Evolutionary conservation across 1,284 basidiomycete genomes (phyloP).

Genomic region (Puccinia novopanici): DNA sequence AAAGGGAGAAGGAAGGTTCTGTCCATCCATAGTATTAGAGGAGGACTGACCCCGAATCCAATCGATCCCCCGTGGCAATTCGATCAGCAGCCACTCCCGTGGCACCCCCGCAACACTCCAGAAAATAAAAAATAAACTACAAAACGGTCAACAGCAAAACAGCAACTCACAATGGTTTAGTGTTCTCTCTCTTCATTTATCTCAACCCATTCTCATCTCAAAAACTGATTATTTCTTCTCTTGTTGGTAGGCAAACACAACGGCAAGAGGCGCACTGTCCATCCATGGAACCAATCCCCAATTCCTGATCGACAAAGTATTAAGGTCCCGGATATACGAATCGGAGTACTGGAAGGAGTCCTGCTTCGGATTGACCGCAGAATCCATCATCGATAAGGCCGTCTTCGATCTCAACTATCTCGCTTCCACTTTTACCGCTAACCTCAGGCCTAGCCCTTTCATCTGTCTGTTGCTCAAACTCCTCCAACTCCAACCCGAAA

Average conservation of each 20-base stretch:
- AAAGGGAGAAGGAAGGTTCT: too few relatives aligned
- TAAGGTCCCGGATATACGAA: conserved; percentile 94
- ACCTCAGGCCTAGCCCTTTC: conserved; percentile 88
- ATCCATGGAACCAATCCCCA: conserved; percentile 96
- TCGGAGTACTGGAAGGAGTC: conserved; percentile 95
- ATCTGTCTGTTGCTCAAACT: conserved; percentile 88
- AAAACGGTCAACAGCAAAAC: too few relatives aligned
- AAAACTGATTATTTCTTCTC: too few relatives aligned
- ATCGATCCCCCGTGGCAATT: too few relatives aligned
- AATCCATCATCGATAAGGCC: conserved; percentile 88
- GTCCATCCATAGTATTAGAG: too few relatives aligned
- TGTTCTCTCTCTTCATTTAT: too few relatives aligned
- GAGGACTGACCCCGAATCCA: too few relatives aligned
- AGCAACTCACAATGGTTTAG: too few relatives aligned
- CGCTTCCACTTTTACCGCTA: conserved; percentile 79
- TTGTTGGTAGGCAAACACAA: conserved; percentile 75
- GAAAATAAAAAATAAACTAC: too few relatives aligned
- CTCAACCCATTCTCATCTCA: too few relatives aligned
- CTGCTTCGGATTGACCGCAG: conserved; percentile 83
- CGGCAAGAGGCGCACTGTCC: conserved; percentile 73
- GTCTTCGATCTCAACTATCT: conserved; percentile 74
- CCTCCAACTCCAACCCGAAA: conserved; percentile 94
- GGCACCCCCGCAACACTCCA: too few relatives aligned
- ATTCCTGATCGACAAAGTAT: conserved; percentile 95
- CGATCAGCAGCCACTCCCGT: too few relatives aligned